Evolutionary conservation across 177 flowering plant species (phyloP), one percentile per base, ranked within the genome.

Genomic region (Vitis hybrid): DNA sequence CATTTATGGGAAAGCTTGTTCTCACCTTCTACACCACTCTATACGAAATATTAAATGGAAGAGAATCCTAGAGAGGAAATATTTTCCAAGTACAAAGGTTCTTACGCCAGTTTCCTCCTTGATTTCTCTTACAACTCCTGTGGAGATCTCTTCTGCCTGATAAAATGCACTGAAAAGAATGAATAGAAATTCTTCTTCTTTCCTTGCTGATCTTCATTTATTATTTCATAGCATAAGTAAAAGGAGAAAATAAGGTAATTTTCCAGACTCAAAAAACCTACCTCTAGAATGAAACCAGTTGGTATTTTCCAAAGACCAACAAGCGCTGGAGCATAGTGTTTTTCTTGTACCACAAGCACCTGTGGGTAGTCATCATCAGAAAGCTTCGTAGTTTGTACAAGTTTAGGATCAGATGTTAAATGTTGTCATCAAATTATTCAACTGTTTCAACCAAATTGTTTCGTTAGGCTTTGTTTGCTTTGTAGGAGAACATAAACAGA

Each of bases 61-160:
- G 16, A 53, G 16, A 53, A 53, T 14, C 16, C n/a, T 53, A 53
- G 45, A 14, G 56, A 14, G 7, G 56, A 53, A 53, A 13, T 14
- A 15, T 1, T 53, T 5, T 53, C 16, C 15, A 14, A 16, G 2
- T 53, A 12, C 11, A 19, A 29, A 72, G 45, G 60, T 71, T 60
- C 90, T 77, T 88, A 88, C 94, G 64, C 94, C 92, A 26, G 92
- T 90, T 86, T 90, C 94, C 71, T 90, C 94, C 76, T 84, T 81
- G 60, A 90, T 88, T 84, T 90, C 94, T 78, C 94, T 78, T 14
- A 88, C 80, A 55, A 81, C 94, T 66, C 94, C 94, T 0, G 81
- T 65, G 64, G 61, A 86, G 63, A 90, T 86, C 82, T 90, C 94
- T 73, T 90, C 92, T 3, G 87, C 80, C 92, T 90, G 82, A n/a